Percentiles rank a stretch among this genome's conserved stretches.
Evolutionary conservation across 176 grass and related monocot genomes (phyloP).

Genomic region (Alloteropsis semialata): DNA sequence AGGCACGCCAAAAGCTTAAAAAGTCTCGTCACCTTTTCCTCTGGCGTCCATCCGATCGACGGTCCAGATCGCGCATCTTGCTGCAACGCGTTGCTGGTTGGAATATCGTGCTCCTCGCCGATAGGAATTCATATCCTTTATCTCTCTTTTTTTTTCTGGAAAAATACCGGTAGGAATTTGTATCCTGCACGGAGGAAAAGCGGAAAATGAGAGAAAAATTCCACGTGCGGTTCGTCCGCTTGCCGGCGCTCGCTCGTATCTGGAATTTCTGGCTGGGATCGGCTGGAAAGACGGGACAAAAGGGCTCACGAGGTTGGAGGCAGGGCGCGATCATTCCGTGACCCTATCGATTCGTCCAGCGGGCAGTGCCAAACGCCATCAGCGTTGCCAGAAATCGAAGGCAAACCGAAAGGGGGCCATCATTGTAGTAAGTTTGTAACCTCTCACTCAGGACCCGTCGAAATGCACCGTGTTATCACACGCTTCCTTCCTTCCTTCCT

Average conservation of each 20-base stretch:
- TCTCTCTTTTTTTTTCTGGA: neutral
- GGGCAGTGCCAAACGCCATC: neutral
- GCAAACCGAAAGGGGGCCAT: neutral
- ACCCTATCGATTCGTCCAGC: neutral
- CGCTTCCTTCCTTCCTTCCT: neutral
- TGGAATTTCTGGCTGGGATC: neutral
- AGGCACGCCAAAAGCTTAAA: neutral
- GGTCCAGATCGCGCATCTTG: neutral
- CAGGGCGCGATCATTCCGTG: neutral
- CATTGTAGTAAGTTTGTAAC: too few species aligned
- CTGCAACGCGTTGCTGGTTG: neutral
- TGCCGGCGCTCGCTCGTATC: too few species aligned
- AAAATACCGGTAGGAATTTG: neutral
- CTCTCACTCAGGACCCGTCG: neutral
- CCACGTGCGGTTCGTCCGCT: neutral
- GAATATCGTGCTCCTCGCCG: neutral
- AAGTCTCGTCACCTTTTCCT: neutral
- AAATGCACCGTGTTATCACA: neutral
- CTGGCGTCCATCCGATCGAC: too few species aligned
- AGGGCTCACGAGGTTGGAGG: neutral
- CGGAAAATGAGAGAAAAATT: neutral
- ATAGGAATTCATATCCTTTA: neutral
- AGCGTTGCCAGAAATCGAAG: conserved; percentile 21
- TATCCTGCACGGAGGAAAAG: neutral
- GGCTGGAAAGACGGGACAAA: conserved; percentile 15